Conservation (phyloP, 192 early-diverging fungal species). For the Oehlia diaphana region DNA sequence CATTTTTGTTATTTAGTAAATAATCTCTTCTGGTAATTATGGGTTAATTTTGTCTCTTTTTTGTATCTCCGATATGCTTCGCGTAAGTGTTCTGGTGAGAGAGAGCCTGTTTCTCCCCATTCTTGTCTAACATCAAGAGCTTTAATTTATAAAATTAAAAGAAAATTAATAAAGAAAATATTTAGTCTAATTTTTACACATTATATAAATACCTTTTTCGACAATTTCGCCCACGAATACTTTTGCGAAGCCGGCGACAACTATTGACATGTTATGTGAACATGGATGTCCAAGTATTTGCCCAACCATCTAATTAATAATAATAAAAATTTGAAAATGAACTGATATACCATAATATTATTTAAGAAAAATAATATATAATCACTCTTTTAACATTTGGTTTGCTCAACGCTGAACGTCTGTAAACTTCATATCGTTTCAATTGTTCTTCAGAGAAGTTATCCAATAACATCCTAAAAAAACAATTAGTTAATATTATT, state of each 20-base stretch:
- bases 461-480: constrained; percentile 54
- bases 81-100: constrained; percentile 77
- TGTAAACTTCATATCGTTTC: constrained; percentile 79
- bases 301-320: constrained; percentile 44
- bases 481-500: no score
- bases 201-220: no score
- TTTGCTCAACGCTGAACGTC: constrained; percentile 75
- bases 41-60: constrained; percentile 39
- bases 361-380: no score
- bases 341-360: no score
- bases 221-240: no score
- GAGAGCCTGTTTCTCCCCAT: constrained; percentile 53
- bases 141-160: no score
- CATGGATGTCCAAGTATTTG: constrained; percentile 72
- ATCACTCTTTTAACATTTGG: constrained; percentile 63
- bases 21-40: constrained; percentile 38
- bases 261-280: constrained; percentile 68
- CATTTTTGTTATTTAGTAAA: not conserved
- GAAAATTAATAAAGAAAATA: no score
- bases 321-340: no score
- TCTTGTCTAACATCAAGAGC: no score
- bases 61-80: constrained; percentile 83
- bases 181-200: no score
- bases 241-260: no score
- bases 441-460: constrained; percentile 72